Evolutionary conservation across 1,139 yeast genomes (phyloP), one percentile per base, ranked within the genome.

Genomic region (Taphrina populina): DNA sequence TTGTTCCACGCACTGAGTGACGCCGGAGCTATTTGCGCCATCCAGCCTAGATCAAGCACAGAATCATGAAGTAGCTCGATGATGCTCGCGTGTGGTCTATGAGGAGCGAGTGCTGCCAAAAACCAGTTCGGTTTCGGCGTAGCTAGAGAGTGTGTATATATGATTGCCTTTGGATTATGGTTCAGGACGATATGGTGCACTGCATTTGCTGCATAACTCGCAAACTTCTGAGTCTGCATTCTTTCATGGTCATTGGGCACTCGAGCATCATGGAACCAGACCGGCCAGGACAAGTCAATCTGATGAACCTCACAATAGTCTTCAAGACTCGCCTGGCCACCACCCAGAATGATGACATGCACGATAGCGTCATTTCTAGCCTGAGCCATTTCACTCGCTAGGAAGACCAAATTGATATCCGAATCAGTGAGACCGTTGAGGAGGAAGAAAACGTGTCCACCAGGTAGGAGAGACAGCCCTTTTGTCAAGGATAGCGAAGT

Each of bases 241-340:
- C 29, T 19, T 37, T 13, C n/a, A 8, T 4, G 8, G 17, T 37
- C 29, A 19, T 20, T 19, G 5, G 43, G 27, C 8, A 37, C 13
- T 6, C 47, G 47, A 4, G 47, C 47, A 32, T 43, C 47, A 29
- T 43, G 47, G 23, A 43, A 43, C 37, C 20, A 30, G 10, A 29
- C 47, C 2, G 37, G 13, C 19, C 47, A 43, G 5, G 17, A 35
- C 10, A 19, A 35, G 8, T 11, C 20, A 5, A 29, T 2, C 29
- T 20, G 37, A 21, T 43, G 8, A 24, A 43, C 21, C 19, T n/a
- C 5, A 7, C 37, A 11, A 29, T 8, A 43, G 20, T 29, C 29
- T 3, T 26, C 47, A 7, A 43, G 15, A 17, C 27, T 19, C 26
- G n/a, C 2, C 10, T 29, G 6, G 7, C 47, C 47, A 2, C 4